Evolutionary conservation across 2,329 filamentous ascomycete species (phyloP).

Genomic region (Colletotrichum sublineola): DNA sequence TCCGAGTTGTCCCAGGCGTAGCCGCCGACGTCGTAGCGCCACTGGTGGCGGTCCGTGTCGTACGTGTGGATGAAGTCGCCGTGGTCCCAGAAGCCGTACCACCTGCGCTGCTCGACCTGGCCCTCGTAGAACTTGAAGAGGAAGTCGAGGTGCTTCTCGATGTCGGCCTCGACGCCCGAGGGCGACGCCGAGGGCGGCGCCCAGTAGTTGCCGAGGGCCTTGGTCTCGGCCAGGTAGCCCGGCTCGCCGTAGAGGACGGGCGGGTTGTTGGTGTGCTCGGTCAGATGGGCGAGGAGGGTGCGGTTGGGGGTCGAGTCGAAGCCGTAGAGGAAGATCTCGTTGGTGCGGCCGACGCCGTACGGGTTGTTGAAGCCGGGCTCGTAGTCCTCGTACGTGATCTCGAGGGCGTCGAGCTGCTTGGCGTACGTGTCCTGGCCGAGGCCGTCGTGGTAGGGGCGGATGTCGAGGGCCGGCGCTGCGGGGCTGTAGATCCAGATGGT

Average conservation of each 20-base stretch:
- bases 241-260: slow-evolving; percentile 64
- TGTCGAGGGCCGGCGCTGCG: slow-evolving; percentile 66
- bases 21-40: slow-evolving; percentile 74
- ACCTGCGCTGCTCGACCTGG: slow-evolving; percentile 69
- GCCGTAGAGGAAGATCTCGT: slow-evolving; percentile 66
- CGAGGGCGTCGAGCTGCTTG: slow-evolving; percentile 70
- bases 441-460: slow-evolving; percentile 70
- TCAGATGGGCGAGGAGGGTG: slow-evolving; percentile 59
- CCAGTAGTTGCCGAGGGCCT: slow-evolving; percentile 70
- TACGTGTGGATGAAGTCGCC: slow-evolving; percentile 75
- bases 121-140: slow-evolving; percentile 67
- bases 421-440: slow-evolving; percentile 67
- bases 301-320: slow-evolving; percentile 66
- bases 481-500: slow-evolving; percentile 74
- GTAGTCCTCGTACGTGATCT: slow-evolving; percentile 75
- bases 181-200: slow-evolving; percentile 48
- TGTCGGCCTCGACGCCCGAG: slow-evolving; percentile 51
- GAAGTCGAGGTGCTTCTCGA: slow-evolving; percentile 68
- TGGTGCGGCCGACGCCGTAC: slow-evolving; percentile 70
- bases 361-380: slow-evolving; percentile 68
- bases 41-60: slow-evolving; percentile 68
- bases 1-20: slow-evolving; percentile 77
- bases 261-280: slow-evolving; percentile 62
- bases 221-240: slow-evolving; percentile 63
- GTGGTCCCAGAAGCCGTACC: slow-evolving; percentile 75